phyloP scores from a whole-genome alignment of 1,284 basidiomycete species.

The Puccinia coronata region DNA sequence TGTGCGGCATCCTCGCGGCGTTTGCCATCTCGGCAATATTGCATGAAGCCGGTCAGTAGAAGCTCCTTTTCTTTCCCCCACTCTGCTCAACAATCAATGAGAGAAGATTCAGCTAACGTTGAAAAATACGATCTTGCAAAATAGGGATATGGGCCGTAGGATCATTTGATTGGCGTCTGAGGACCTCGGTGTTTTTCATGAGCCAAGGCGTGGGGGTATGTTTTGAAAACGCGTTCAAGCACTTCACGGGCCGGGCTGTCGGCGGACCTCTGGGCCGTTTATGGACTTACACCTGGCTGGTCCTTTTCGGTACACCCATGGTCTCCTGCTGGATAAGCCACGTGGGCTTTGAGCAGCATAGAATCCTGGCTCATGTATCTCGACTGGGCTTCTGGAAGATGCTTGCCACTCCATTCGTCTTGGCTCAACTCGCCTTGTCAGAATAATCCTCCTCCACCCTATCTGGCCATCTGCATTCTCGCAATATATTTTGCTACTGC shows the following conservation, averaged over 20 bases:
- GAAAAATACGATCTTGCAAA: background rate
- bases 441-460: background rate
- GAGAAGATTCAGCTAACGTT: background rate
- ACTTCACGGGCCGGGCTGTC: conserved; percentile 36
- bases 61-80: too few species aligned
- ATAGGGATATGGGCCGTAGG: conserved; percentile 10
- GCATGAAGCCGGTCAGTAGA: conserved; percentile 19
- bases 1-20: background rate
- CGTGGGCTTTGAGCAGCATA: background rate
- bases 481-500: too few species aligned
- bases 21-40: conserved; percentile 20
- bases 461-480: background rate
- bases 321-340: background rate
- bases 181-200: conserved; percentile 52
- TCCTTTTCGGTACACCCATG: conserved; percentile 21
- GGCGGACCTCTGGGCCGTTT: conserved; percentile 50
- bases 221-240: conserved; percentile 51
- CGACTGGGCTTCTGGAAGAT: background rate
- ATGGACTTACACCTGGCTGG: conserved; percentile 50
- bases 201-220: conserved; percentile 52
- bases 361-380: background rate
- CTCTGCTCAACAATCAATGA: too few species aligned
- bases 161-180: background rate
- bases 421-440: background rate
- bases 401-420: background rate